Evolutionary conservation across 1,139 yeast genomes (phyloP).

Genomic region (Saccharomyces hybrid): DNA sequence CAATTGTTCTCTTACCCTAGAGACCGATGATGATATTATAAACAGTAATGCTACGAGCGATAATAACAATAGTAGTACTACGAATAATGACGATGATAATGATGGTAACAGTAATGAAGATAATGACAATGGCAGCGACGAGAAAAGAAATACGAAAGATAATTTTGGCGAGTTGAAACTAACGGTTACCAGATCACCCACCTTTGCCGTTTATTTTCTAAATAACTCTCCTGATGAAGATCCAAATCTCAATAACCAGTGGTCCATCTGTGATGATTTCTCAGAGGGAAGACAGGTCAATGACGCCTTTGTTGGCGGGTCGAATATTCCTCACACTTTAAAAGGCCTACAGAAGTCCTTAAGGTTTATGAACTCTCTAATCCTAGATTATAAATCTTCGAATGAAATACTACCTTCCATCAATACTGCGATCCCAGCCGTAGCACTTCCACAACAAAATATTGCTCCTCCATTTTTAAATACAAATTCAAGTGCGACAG

Average conservation of each 20-base stretch:
- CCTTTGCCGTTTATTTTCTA: conserved; percentile 65
- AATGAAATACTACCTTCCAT: conserved; percentile 19
- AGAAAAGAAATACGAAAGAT: conserved; percentile 12
- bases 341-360: conserved; percentile 49
- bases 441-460: conserved; percentile 1
- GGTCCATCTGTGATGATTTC: conserved; percentile 79
- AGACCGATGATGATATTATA: conserved; percentile 23
- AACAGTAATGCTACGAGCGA: not conserved
- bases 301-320: conserved; percentile 52
- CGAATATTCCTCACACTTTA: conserved; percentile 36
- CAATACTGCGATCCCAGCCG: conserved; percentile 4
- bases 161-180: conserved; percentile 45
- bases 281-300: conserved; percentile 76
- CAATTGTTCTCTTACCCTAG: conserved; percentile 33
- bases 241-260: conserved; percentile 41
- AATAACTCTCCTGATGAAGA: conserved; percentile 24
- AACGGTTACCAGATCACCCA: conserved; percentile 52
- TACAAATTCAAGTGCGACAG: not conserved
- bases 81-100: conserved; percentile 7
- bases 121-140: conserved; percentile 8
- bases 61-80: not conserved
- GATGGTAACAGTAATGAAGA: conserved; percentile 1
- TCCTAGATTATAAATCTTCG: conserved; percentile 39
- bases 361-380: conserved; percentile 46
- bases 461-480: not conserved